Percentiles rank a stretch among this genome's conserved stretches.
phyloP scores from a whole-genome alignment of 2,329 filamentous ascomycete species.

The Pseudocercospora musae region DNA sequence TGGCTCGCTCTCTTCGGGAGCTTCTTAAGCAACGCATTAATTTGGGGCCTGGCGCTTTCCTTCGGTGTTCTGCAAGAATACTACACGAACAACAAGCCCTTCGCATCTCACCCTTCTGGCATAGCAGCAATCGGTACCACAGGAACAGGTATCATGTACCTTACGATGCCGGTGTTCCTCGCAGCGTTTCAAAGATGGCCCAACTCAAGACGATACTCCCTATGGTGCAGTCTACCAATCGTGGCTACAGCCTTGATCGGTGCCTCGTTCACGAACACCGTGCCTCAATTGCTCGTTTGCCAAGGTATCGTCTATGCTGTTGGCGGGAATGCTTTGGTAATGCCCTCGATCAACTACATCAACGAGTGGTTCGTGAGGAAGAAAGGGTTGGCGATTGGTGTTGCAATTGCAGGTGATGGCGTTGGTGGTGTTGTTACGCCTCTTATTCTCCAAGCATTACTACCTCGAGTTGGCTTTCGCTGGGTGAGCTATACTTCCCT shows the following conservation, averaged over 20 bases:
- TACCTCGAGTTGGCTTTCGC: slow-evolving; percentile 41
- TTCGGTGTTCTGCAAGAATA: slow-evolving; percentile 34
- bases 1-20: slow-evolving; percentile 50
- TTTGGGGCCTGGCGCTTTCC: slow-evolving; percentile 33
- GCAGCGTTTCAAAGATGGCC: slow-evolving; percentile 39
- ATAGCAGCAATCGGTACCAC: slow-evolving; percentile 48
- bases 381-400: slow-evolving; percentile 52
- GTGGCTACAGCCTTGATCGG: slow-evolving; percentile 36
- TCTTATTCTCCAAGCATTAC: slow-evolving; percentile 43
- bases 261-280: slow-evolving; percentile 37
- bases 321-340: slow-evolving; percentile 22
- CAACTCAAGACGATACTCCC: slow-evolving; percentile 16
- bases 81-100: slow-evolving; percentile 27
- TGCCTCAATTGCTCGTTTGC: slow-evolving; percentile 38
- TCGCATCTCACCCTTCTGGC: slow-evolving; percentile 24
- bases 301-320: slow-evolving; percentile 41
- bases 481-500: slow-evolving; percentile 16
- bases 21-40: slow-evolving; percentile 28
- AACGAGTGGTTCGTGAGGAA: slow-evolving; percentile 23
- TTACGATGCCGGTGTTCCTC: slow-evolving; percentile 43
- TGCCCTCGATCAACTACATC: slow-evolving; percentile 18
- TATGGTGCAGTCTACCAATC: slow-evolving; percentile 38
- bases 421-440: slow-evolving; percentile 47
- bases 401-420: slow-evolving; percentile 44
- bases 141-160: slow-evolving; percentile 43